Percentiles rank a stretch among this genome's conserved stretches.
Evolutionary conservation across 1,139 yeast species (phyloP).

Genomic region (Hansenula lynferdii): DNA sequence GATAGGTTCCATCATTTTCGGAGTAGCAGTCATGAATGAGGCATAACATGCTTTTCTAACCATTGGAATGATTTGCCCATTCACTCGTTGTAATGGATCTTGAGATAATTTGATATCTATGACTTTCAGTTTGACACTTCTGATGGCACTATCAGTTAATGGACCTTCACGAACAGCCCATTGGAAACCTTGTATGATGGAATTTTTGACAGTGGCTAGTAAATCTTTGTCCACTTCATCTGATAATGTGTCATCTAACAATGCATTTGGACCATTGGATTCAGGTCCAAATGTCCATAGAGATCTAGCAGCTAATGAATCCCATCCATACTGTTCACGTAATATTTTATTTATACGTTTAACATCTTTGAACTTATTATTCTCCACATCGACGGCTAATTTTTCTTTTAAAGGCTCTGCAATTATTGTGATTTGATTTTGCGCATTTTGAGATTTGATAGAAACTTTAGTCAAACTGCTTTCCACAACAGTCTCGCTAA

Average conservation of each 20-base stretch:
- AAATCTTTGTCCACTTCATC: conserved; percentile 58
- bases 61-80: conserved; percentile 81
- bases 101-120: conserved; percentile 54
- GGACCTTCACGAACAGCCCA: conserved; percentile 92
- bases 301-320: conserved; percentile 75
- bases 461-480: conserved; percentile 65
- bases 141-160: conserved; percentile 76
- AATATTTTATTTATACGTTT: conserved; percentile 47
- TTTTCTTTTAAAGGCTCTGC: conserved; percentile 70
- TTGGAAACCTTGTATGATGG: conserved; percentile 70
- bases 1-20: conserved; percentile 79
- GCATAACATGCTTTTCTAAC: conserved; percentile 81
- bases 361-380: conserved; percentile 35
- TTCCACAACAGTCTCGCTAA: conserved; percentile 72
- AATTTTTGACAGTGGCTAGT: conserved; percentile 44
- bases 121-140: conserved; percentile 67
- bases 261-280: conserved; percentile 49
- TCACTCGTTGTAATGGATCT: conserved; percentile 44
- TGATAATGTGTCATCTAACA: conserved; percentile 75
- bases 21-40: conserved; percentile 74
- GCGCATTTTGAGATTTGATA: conserved; percentile 50
- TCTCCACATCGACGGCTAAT: conserved; percentile 53
- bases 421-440: conserved; percentile 59
- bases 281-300: conserved; percentile 78
- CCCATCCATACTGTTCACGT: conserved; percentile 67